Evolutionary conservation across 176 grass and related monocot genomes (phyloP), one percentile per base, ranked within the genome.

Genomic region (Bothriochloa decipiens): DNA sequence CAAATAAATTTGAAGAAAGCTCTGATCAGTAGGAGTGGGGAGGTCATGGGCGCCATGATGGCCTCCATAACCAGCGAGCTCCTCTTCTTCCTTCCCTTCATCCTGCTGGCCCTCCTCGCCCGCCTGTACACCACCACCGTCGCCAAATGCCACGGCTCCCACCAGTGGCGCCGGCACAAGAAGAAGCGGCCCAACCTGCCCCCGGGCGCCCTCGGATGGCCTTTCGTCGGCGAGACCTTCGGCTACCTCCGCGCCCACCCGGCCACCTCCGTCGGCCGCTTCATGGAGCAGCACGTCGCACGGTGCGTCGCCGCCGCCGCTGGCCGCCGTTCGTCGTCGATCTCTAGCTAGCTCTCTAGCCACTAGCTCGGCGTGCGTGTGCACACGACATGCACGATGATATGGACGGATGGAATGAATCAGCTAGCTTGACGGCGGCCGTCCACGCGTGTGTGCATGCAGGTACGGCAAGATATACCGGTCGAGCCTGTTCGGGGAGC

Each of bases 381-480:
- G 26, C 62, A 29, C 16, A 37, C 33, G 16, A 18, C 57, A 61
- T n/a, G 57, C 52, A 55, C 7, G 53, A 18, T 2, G 43, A 46
- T 13, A 13, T 46, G 3, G 11, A 4, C 4, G 46, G 46, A 15
- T 5, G 3, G 49, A 7, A 52, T 52, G 3, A 13, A 35, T 41
- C 0, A 37, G 14, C 39, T 37, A 58, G 5, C 11, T 6, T 20
- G 65, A 35, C 41, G 8, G 15, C 25, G 16, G 40, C 40, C 37
- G 5, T 7, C 16, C 14, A 20, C 14, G 1, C 57, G 0, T 55
- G 29, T 10, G 61, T 55, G 47, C 68, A 71, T 92, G 79, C 82
- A 99, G 96, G 85, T 94, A 96, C 64, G 96, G 96, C 43, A 95
- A 87, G 86, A 96, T 98, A 85, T 98, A 92, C 81, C 60, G 83